Evolutionary conservation across 176 grass and related monocot species (phyloP).

Genomic region (Cymbopogon citratus): DNA sequence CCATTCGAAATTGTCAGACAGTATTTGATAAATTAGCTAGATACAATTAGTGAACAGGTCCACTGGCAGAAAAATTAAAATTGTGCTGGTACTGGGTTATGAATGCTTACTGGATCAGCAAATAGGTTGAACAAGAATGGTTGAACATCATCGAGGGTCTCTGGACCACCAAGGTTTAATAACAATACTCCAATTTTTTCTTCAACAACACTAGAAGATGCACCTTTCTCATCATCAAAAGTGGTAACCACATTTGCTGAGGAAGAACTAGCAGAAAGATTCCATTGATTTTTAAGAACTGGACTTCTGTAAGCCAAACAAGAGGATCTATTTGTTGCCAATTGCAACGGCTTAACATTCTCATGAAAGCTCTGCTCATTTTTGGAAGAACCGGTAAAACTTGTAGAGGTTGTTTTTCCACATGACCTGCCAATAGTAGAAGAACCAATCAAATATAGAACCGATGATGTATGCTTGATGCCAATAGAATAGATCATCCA

Average conservation of each 20-base stretch:
- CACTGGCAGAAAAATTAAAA: not conserved
- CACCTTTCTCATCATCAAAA: slow-evolving; percentile 24
- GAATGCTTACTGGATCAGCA: not conserved
- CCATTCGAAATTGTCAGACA: not conserved
- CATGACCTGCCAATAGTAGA: slow-evolving; percentile 14
- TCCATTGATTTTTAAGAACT: not conserved
- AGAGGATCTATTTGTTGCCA: slow-evolving; percentile 18
- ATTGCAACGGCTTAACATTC: slow-evolving; percentile 22
- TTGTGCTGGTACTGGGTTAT: not conserved
- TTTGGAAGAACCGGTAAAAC: not conserved
- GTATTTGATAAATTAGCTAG: not conserved
- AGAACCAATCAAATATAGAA: too few species aligned
- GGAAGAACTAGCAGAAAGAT: slow-evolving; percentile 21
- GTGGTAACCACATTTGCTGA: slow-evolving; percentile 26
- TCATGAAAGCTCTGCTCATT: not conserved
- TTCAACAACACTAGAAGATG: slow-evolving; percentile 24
- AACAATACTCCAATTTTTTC: slow-evolving; percentile 81
- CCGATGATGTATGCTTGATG: too few species aligned
- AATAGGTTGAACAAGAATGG: too few species aligned
- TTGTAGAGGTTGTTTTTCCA: not conserved
- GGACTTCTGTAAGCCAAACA: slow-evolving; percentile 6
- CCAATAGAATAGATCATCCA: too few species aligned
- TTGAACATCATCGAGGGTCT: too few species aligned
- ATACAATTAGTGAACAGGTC: not conserved
- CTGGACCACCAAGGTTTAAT: slow-evolving; percentile 88